phyloP scores from a whole-genome alignment of 176 grass and related monocot species.

The Hordeum marinum region DNA sequence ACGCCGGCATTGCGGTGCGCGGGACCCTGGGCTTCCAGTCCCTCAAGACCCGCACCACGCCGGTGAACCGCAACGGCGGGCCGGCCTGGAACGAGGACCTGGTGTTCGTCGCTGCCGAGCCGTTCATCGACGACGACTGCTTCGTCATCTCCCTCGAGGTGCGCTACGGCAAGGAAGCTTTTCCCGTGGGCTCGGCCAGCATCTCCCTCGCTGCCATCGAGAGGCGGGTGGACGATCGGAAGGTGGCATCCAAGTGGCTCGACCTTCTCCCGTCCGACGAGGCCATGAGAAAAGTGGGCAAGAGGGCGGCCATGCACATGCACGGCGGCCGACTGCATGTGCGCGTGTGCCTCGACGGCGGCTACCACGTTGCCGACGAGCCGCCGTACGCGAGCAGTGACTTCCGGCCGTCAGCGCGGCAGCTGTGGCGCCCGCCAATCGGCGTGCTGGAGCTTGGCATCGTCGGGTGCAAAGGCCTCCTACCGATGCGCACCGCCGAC shows the following conservation, averaged over 20 bases:
- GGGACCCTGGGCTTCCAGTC: constrained; percentile 58
- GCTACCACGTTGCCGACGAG: constrained; percentile 89
- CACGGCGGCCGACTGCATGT: constrained; percentile 67
- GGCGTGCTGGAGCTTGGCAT: constrained; percentile 79
- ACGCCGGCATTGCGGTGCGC: constrained; percentile 58
- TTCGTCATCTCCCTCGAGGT: constrained; percentile 77
- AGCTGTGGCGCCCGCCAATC: constrained; percentile 67
- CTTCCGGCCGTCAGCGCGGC: constrained; percentile 78
- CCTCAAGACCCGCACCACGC: constrained; percentile 43
- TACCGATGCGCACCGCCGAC: constrained; percentile 67
- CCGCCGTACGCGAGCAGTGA: constrained; percentile 55
- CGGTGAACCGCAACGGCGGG: constrained; percentile 48
- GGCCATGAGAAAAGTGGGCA: constrained; percentile 29
- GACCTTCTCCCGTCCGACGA: constrained; percentile 61
- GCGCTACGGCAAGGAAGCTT: constrained; percentile 55
- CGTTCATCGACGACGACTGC: constrained; percentile 57
- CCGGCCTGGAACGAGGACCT: constrained; percentile 93
- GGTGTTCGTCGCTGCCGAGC: constrained; percentile 78
- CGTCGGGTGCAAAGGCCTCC: constrained; percentile 67
- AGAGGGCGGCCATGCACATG: constrained; percentile 19
- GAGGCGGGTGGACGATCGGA: constrained; percentile 80
- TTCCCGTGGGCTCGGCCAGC: constrained; percentile 56
- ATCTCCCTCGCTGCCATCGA: constrained; percentile 60
- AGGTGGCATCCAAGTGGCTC: constrained; percentile 79
- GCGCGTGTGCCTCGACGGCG: constrained; percentile 81